Percentiles rank a stretch among this genome's conserved stretches.
These are phyloP conservation scores for Aspergillus tanneri DNA, from an alignment of 2,329 filamentous ascomycete genomes.

Conservation along the genomic window DNA sequence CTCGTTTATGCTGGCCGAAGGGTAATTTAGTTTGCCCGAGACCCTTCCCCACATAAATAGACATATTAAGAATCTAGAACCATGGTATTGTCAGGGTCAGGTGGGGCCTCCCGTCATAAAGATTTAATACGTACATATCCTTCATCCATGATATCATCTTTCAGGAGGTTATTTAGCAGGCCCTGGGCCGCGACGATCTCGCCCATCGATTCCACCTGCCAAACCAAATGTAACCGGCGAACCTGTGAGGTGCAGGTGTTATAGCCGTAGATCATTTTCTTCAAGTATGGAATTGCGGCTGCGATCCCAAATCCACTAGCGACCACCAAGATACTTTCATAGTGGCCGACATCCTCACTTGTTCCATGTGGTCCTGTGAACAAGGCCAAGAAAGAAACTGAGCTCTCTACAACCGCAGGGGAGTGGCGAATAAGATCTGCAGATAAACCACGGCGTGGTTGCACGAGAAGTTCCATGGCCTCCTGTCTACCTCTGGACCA, in stretches of 20 bases:
- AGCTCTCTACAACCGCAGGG: constrained; percentile 11
- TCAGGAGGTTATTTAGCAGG: constrained; percentile 25
- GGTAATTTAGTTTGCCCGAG: constrained; percentile 16
- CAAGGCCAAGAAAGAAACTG: constrained; percentile 26
- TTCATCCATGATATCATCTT: constrained; percentile 25
- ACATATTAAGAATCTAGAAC: constrained; percentile 27
- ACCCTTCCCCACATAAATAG: constrained; percentile 24
- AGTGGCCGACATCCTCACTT: constrained; percentile 27
- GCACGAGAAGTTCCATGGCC: constrained; percentile 34
- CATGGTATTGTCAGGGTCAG: constrained; percentile 13
- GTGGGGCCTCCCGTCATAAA: not conserved
- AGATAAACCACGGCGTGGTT: constrained; percentile 30
- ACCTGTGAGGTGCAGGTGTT: constrained; percentile 29
- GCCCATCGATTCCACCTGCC: constrained; percentile 27
- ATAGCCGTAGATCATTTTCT: constrained; percentile 38
- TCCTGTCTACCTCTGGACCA: constrained; percentile 25
- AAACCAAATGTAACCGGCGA: constrained; percentile 36
- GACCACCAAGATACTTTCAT: constrained; percentile 35
- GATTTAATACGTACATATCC: constrained; percentile 25
- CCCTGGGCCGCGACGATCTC: constrained; percentile 14
- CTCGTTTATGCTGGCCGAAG: constrained; percentile 22
- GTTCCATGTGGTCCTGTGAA: constrained; percentile 35
- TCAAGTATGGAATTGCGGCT: constrained; percentile 34
- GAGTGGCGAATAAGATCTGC: constrained; percentile 22
- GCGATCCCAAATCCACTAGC: constrained; percentile 35